Conservation (phyloP, 352 stramenopile genomes). For the Phytophthora nicotianae region DNA sequence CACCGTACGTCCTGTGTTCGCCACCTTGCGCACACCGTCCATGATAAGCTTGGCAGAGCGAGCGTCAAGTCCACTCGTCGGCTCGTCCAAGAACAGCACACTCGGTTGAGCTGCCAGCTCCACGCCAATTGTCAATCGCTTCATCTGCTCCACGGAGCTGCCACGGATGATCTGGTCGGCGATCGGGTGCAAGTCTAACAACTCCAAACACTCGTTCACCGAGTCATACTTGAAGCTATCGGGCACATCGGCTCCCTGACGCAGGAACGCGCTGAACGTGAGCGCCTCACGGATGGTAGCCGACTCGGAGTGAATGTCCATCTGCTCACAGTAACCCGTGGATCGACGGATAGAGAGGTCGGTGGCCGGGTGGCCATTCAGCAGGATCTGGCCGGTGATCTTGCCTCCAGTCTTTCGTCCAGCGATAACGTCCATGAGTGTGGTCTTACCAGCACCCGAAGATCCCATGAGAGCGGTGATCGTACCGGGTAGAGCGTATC, state of each 20-base stretch:
- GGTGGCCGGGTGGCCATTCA: conserved; percentile 43
- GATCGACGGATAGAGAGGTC: conserved; percentile 50
- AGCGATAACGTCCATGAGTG: conserved; percentile 8
- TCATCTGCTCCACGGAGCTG: neutral
- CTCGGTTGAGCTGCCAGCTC: conserved; percentile 24
- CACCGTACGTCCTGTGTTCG: conserved; percentile 70
- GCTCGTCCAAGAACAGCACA: conserved; percentile 45
- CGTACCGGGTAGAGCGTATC: conserved; percentile 6
- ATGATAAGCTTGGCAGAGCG: neutral
- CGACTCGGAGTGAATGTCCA: conserved; percentile 87
- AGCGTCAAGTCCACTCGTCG: neutral
- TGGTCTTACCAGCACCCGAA: conserved; percentile 9
- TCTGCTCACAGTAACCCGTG: conserved; percentile 75
- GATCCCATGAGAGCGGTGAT: conserved; percentile 13
- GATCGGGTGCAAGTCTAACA: neutral
- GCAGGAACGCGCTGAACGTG: conserved; percentile 37
- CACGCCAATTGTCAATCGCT: conserved; percentile 19
- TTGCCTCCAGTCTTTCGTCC: conserved; percentile 10
- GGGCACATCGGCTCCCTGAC: conserved; percentile 40
- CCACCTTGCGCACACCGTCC: conserved; percentile 53
- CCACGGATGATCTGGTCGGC: neutral
- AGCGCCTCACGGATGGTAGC: conserved; percentile 80
- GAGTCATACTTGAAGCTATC: conserved; percentile 20
- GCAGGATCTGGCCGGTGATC: conserved; percentile 5
- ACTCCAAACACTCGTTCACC: neutral